Conservation (phyloP, 2,329 filamentous ascomycete species). For the Purpureocillium lavendulum region DNA sequence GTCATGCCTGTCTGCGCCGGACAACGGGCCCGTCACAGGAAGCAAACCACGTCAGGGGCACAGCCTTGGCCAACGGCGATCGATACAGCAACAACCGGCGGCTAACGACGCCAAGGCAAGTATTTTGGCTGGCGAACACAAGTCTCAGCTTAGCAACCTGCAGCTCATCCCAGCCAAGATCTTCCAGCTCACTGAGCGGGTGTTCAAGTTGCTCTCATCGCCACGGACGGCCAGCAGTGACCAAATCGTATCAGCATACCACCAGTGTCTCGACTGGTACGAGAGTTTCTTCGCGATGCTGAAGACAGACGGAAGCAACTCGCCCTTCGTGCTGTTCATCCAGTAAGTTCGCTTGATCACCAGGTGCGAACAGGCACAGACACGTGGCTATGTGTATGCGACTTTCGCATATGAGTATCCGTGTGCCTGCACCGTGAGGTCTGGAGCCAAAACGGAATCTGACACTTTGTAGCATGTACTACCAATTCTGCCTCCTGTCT, state of each 20-base stretch:
- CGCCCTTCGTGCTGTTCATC: slow-evolving; percentile 9
- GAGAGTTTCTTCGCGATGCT: slow-evolving; percentile 7
- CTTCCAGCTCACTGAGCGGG: slow-evolving; percentile 11
- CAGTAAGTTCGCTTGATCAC: slow-evolving; percentile 7
- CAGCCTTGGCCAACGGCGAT: too few relatives aligned
- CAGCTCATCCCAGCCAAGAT: slow-evolving; percentile 7
- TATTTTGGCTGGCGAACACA: background rate
- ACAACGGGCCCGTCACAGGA: background rate
- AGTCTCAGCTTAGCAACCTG: background rate
- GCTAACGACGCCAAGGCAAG: background rate
- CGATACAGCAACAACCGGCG: background rate
- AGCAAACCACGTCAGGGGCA: background rate
- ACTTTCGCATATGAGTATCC: too few relatives aligned
- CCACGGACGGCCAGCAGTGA: too few relatives aligned
- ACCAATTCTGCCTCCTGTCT: slow-evolving; percentile 10
- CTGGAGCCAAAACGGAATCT: background rate
- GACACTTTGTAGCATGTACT: slow-evolving; percentile 9
- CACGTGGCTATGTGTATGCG: too few relatives aligned
- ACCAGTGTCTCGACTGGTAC: slow-evolving; percentile 11
- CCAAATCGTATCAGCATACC: slow-evolving; percentile 1
- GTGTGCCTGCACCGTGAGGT: background rate
- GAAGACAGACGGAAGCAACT: background rate
- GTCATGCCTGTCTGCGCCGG: too few relatives aligned
- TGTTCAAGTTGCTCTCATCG: slow-evolving; percentile 5
- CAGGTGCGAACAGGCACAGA: too few relatives aligned